These are phyloP conservation scores for Xylariaceae sp. DNA, from an alignment of 2,329 filamentous ascomycete species.

Conservation along the genomic window DNA sequence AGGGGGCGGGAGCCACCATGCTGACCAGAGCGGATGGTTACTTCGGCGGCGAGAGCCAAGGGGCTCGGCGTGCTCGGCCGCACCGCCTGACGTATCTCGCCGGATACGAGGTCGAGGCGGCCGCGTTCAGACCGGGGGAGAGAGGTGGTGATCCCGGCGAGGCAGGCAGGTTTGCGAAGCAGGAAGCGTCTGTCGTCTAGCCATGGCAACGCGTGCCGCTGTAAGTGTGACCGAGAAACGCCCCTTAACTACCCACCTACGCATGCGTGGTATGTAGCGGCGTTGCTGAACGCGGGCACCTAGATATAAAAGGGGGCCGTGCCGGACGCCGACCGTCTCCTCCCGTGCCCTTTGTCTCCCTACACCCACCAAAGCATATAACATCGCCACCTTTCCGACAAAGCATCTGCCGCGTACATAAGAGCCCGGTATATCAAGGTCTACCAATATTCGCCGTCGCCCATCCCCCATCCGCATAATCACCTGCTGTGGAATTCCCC, in stretches of 20 bases:
- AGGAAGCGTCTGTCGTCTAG: no score
- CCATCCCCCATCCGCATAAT: neutral
- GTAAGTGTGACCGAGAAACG: neutral
- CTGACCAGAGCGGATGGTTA: neutral
- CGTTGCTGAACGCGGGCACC: no score
- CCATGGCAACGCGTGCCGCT: no score
- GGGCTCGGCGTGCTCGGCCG: neutral
- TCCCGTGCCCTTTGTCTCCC: no score
- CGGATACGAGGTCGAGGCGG: conserved; percentile 1
- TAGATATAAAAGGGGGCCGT: no score
- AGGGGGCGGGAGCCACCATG: no score
- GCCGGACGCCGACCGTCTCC: no score
- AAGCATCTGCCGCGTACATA: neutral
- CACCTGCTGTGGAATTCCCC: neutral
- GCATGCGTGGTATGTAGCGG: neutral
- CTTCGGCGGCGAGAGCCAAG: neutral
- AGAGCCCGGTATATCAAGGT: no score
- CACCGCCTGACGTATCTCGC: neutral
- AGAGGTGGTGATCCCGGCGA: no score
- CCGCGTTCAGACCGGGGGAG: neutral
- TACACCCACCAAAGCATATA: no score
- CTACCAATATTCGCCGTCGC: no score
- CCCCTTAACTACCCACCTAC: neutral
- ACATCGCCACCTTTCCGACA: neutral
- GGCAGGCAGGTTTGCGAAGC: no score